These are phyloP conservation scores for Nevesoporus exiguus DNA, from an alignment of 768 basidiomycete species.

Conservation along the genomic window DNA sequence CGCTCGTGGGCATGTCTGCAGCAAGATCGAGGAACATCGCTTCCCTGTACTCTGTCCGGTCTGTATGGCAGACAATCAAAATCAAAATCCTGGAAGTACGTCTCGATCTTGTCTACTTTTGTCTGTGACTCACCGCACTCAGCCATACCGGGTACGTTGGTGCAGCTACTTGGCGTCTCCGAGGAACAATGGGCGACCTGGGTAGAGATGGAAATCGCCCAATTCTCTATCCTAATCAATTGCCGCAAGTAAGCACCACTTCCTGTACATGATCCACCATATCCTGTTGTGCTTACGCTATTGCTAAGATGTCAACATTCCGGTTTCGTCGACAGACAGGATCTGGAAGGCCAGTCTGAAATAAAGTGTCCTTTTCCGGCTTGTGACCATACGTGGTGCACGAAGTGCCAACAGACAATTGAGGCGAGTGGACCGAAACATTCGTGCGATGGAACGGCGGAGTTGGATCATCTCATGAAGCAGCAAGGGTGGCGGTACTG, in stretches of 20 bases:
- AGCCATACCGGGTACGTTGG: slow-evolving; percentile 38
- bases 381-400: slow-evolving; percentile 60
- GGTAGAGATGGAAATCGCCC: slow-evolving; percentile 45
- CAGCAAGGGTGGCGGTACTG: slow-evolving; percentile 60
- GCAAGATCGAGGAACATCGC: slow-evolving; percentile 49
- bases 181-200: slow-evolving; percentile 41
- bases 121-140: background rate
- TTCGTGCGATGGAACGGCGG: slow-evolving; percentile 56
- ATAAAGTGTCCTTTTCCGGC: slow-evolving; percentile 47
- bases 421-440: slow-evolving; percentile 38
- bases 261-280: no score
- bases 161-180: slow-evolving; percentile 44
- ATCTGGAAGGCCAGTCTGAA: slow-evolving; percentile 39
- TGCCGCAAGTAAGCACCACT: slow-evolving; percentile 46
- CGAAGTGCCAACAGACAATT: slow-evolving; percentile 46
- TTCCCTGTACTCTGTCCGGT: slow-evolving; percentile 62
- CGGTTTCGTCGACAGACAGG: slow-evolving; percentile 48
- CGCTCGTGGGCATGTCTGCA: slow-evolving; percentile 38
- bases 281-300: background rate
- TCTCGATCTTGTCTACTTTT: background rate
- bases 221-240: slow-evolving; percentile 39
- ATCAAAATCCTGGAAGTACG: slow-evolving; percentile 31
- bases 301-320: slow-evolving; percentile 45
- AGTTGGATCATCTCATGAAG: slow-evolving; percentile 50
- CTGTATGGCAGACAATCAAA: slow-evolving; percentile 40